Evolutionary conservation across 2,329 filamentous ascomycete genomes (phyloP), one percentile per base, ranked within the genome.

Genomic region (Byssoonygena ceratinophila): DNA sequence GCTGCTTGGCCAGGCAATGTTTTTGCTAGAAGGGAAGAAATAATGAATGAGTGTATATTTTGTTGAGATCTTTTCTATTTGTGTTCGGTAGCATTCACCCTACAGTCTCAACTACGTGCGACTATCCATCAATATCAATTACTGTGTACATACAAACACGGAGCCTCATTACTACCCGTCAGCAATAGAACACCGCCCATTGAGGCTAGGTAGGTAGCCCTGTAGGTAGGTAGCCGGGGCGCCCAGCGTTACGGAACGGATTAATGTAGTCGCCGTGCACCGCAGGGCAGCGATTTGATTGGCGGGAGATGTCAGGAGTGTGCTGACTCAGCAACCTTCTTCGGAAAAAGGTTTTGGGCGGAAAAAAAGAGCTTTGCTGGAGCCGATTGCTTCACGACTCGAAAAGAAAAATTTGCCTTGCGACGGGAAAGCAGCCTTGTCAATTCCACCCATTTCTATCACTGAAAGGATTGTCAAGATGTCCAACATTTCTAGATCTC

Each of bases 401-500:
- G 34, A 53, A 55, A 53, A 53, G 34, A 53, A 55, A 53, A 53
- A 31, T 53, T 53, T 51, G 25, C 20, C 9, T 46, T 45, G 40
- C 16, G 27, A 40, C 31, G 43, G 31, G 45, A 18, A 39, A 43
- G 34, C 16, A 36, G 39, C 46, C 45, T 44, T 54, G 47, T 52
- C 55, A 54, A 55, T 52, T 56, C n/a, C 46, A 47, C 48, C n/a
- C 20, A 36, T 23, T 53, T 43, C 41, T 59, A 59, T 63, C 59
- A 55, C 57, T 64, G 63, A 54, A 58, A 57, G 61, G 61, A 58
- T 58, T 63, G 61, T 67, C 75, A 85, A 71, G 66, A 94, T 94
- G 86, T 83, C 88, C 72, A 79, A 80, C 67, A 82, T 92, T 67
- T 80, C 88, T 69, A 83, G 88, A 76, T 81, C 84, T 57, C 67